Evolutionary conservation across 352 stramenopile species (phyloP).

Genomic region (Thalassiosira gravida): DNA sequence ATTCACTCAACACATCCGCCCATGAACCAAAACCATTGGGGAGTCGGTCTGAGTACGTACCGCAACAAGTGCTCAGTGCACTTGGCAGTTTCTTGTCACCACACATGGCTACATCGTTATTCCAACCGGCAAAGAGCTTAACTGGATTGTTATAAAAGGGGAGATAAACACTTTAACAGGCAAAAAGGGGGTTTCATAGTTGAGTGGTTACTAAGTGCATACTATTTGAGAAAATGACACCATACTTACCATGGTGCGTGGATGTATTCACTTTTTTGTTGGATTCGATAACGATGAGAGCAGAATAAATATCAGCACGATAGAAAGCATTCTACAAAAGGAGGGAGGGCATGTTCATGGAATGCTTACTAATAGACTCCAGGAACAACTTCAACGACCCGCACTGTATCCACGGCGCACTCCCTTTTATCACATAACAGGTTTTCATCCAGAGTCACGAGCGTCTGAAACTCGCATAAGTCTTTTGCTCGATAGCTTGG

Average conservation of each 20-base stretch:
- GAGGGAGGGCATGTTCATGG: too few species aligned
- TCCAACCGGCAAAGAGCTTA: conserved; percentile 38
- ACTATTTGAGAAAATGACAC: neutral
- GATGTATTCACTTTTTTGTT: neutral
- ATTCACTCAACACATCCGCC: conserved; percentile 44
- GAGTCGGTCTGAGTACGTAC: too few species aligned
- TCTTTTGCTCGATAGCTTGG: conserved; percentile 36
- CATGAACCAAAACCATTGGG: too few species aligned
- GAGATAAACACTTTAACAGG: conserved; percentile 35
- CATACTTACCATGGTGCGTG: neutral
- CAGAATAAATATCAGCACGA: too few species aligned
- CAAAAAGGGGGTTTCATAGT: neutral
- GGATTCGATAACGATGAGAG: too few species aligned
- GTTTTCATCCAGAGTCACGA: conserved; percentile 34
- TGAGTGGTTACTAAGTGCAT: too few species aligned
- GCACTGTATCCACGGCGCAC: conserved; percentile 50
- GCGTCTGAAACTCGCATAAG: conserved; percentile 39
- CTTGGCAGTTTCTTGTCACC: conserved; percentile 45
- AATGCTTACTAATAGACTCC: neutral
- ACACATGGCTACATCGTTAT: conserved; percentile 32
- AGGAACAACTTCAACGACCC: conserved; percentile 47
- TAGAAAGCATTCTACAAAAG: too few species aligned
- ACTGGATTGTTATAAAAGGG: conserved; percentile 44
- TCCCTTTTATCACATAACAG: conserved; percentile 44
- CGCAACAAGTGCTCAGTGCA: conserved; percentile 55